Evolutionary conservation across 345 rosid species (phyloP).

Genomic region (Eucalyptus coolabah): DNA sequence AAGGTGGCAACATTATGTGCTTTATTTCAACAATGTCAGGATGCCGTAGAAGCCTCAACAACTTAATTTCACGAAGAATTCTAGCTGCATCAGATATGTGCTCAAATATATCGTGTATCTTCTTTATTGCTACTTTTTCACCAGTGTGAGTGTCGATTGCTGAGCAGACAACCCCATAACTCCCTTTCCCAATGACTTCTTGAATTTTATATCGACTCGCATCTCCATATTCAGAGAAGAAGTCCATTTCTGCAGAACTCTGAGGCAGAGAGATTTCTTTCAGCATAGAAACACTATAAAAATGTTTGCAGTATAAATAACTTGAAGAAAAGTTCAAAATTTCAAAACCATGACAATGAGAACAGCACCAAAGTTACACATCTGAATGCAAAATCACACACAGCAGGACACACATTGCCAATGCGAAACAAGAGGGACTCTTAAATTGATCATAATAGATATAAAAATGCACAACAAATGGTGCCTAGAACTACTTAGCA

Average conservation of each 20-base stretch:
- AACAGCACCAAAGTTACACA: background rate
- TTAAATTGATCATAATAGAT: background rate
- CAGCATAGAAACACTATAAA: background rate
- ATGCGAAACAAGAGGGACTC: background rate
- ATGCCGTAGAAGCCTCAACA: slow-evolving; percentile 75
- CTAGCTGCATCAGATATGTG: slow-evolving; percentile 91
- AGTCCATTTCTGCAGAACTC: slow-evolving; percentile 74
- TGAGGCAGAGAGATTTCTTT: slow-evolving; percentile 12
- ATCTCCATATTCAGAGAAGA: slow-evolving; percentile 92
- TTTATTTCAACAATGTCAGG: slow-evolving; percentile 94
- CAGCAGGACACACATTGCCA: background rate
- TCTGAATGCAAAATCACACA: background rate
- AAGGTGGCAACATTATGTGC: slow-evolving; percentile 95
- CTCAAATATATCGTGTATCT: slow-evolving; percentile 82
- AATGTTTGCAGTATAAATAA: background rate
- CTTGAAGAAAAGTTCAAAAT: background rate
- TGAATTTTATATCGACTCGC: slow-evolving; percentile 73
- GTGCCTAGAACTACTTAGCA: background rate
- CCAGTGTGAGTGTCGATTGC: slow-evolving; percentile 79
- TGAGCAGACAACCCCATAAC: slow-evolving; percentile 92
- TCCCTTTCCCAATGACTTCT: slow-evolving; percentile 93
- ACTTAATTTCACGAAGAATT: slow-evolving; percentile 84
- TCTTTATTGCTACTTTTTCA: slow-evolving; percentile 87
- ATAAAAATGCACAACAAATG: background rate
- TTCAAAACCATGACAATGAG: background rate